Evolutionary conservation across 2,329 filamentous ascomycete genomes (phyloP).

Genomic region (Zymoseptoria brevis): DNA sequence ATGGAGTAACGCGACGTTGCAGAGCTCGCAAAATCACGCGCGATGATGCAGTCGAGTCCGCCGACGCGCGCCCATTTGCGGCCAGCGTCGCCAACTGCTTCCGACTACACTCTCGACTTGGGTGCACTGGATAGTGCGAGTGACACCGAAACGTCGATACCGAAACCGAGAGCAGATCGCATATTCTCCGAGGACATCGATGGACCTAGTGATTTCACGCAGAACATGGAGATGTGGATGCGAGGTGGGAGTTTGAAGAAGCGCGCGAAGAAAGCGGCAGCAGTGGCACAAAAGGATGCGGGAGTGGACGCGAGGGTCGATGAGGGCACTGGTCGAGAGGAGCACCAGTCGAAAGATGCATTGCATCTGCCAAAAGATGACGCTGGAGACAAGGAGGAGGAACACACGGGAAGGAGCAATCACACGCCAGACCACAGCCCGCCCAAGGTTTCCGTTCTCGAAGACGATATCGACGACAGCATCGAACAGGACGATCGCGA

Average conservation of each 20-base stretch:
- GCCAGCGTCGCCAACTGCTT: conserved; percentile 16
- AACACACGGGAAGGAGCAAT: conserved; percentile 18
- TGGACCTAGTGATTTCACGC: conserved; percentile 32
- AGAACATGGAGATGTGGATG: conserved; percentile 31
- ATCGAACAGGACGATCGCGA: conserved; percentile 3
- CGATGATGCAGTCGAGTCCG: conserved; percentile 25
- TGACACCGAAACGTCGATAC: conserved; percentile 10
- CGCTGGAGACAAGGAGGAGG: conserved; percentile 8
- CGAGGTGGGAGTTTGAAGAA: conserved; percentile 17
- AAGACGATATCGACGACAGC: background rate
- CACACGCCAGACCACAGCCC: conserved; percentile 24
- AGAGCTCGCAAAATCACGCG: background rate
- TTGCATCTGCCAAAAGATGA: background rate
- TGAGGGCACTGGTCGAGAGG: background rate
- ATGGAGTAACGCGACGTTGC: background rate
- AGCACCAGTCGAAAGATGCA: background rate
- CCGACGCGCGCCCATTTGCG: conserved; percentile 19
- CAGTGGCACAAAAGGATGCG: background rate
- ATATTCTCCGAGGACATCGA: conserved; percentile 32
- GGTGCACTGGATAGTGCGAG: conserved; percentile 21
- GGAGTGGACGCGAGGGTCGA: background rate
- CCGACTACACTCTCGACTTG: conserved; percentile 29
- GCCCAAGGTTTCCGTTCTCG: conserved; percentile 16
- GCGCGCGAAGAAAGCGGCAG: background rate
- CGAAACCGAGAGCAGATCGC: conserved; percentile 19